phyloP scores from a whole-genome alignment of 495 filamentous ascomycete genomes.

The Trichoderma asperelloides region DNA sequence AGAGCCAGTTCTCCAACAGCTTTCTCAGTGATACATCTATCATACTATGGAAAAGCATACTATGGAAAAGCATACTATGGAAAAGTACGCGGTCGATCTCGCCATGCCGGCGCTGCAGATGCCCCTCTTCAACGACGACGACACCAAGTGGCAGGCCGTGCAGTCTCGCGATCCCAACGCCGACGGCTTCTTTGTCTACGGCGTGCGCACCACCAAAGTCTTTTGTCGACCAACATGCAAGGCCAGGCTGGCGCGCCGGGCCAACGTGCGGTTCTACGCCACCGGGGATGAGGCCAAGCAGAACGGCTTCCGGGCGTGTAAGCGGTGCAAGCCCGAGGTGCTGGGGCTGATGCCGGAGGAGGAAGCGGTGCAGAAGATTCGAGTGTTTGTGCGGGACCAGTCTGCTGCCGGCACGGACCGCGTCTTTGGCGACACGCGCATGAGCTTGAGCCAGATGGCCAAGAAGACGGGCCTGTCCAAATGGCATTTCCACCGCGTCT shows the following conservation, averaged over 20 bases:
- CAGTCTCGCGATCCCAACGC: conserved; percentile 40
- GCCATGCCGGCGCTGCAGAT: background rate
- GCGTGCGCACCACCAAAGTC: conserved; percentile 52
- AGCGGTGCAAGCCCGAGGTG: conserved; percentile 51
- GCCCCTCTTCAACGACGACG: conserved; percentile 7
- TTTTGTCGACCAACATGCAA: conserved; percentile 57
- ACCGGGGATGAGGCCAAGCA: conserved; percentile 44
- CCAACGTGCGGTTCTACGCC: conserved; percentile 52
- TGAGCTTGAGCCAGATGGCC: conserved; percentile 42
- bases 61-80: no score
- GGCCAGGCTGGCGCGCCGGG: conserved; percentile 50
- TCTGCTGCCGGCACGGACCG: conserved; percentile 20
- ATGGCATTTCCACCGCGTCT: conserved; percentile 56
- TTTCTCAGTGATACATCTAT: no score
- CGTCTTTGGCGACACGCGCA: background rate
- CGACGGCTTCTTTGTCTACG: conserved; percentile 50
- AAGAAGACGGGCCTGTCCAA: conserved; percentile 45
- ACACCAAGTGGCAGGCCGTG: conserved; percentile 43
- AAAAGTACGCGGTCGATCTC: no score
- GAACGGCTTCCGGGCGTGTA: conserved; percentile 54
- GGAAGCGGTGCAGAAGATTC: conserved; percentile 39
- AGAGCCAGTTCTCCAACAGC: no score
- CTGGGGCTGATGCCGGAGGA: conserved; percentile 27
- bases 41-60: no score
- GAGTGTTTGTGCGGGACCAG: conserved; percentile 21